phyloP scores from a whole-genome alignment of 1,139 yeast genomes.

The Lodderomyces jiufengensis region DNA sequence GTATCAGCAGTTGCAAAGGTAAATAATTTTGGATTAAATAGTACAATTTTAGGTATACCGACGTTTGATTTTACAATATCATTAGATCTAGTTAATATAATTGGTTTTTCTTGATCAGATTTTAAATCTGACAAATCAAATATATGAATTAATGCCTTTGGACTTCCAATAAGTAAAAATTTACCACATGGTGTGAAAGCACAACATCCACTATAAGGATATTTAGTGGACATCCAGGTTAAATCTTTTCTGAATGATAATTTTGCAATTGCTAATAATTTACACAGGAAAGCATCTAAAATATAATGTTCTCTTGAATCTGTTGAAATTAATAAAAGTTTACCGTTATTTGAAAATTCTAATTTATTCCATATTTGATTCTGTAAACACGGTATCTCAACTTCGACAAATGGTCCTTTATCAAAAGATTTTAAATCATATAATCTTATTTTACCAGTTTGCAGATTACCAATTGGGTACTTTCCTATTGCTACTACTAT shows the following conservation, averaged over 20 bases:
- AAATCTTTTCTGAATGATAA: slow-evolving; percentile 17
- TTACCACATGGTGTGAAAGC: slow-evolving; percentile 82
- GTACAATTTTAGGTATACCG: slow-evolving; percentile 56
- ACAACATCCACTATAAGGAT: slow-evolving; percentile 57
- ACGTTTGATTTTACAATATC: slow-evolving; percentile 24
- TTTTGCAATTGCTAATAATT: slow-evolving; percentile 47
- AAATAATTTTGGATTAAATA: slow-evolving; percentile 75
- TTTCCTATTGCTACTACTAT: slow-evolving; percentile 73
- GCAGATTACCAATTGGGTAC: slow-evolving; percentile 19
- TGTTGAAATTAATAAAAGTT: slow-evolving; percentile 64
- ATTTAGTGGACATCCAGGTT: slow-evolving; percentile 31
- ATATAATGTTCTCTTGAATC: slow-evolving; percentile 51
- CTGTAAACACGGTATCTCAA: slow-evolving; percentile 24
- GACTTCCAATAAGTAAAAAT: slow-evolving; percentile 61
- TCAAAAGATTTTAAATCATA: slow-evolving; percentile 61
- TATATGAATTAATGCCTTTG: slow-evolving; percentile 52
- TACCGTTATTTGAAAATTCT: slow-evolving; percentile 84
- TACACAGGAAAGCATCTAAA: slow-evolving; percentile 71
- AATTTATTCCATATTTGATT: slow-evolving; percentile 56
- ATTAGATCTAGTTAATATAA: slow-evolving; percentile 9
- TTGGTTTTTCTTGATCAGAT: slow-evolving; percentile 17
- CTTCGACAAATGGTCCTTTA: slow-evolving; percentile 48
- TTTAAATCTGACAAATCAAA: slow-evolving; percentile 56
- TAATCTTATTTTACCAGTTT: slow-evolving; percentile 48
- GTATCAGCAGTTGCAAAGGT: slow-evolving; percentile 82